Conservation (phyloP, 257 asterid species). For the Capsicum pubescens region DNA sequence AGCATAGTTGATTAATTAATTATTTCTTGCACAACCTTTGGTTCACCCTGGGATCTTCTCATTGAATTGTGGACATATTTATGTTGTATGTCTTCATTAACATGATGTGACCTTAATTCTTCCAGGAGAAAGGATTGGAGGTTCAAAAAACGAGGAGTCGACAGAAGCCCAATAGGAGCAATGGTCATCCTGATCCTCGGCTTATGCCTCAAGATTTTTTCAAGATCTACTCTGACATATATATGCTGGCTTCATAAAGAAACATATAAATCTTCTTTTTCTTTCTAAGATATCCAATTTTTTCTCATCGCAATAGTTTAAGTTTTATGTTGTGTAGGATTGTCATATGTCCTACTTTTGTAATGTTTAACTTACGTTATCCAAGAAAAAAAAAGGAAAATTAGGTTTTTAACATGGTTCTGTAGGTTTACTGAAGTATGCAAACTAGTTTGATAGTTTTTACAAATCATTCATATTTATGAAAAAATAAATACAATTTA, state of each 20-base stretch:
- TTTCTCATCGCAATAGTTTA: neutral
- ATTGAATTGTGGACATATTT: neutral
- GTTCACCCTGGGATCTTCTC: neutral
- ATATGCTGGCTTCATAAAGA: constrained; percentile 65
- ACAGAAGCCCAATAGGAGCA: constrained; percentile 56
- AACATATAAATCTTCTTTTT: constrained; percentile 50
- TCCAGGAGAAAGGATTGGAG: constrained; percentile 35
- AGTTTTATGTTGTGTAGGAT: neutral
- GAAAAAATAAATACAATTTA: too few species aligned
- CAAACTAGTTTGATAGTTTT: neutral
- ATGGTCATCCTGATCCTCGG: constrained; percentile 53
- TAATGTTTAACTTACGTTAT: neutral
- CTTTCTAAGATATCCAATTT: constrained; percentile 7
- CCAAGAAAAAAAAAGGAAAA: neutral
- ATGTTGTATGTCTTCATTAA: neutral
- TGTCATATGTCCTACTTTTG: neutral
- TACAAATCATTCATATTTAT: too few species aligned
- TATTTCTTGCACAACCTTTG: neutral
- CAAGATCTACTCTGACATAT: constrained; percentile 50
- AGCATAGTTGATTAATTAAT: neutral
- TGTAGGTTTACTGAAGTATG: neutral
- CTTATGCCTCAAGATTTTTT: constrained; percentile 67
- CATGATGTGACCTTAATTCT: too few species aligned
- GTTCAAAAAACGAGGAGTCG: constrained; percentile 55
- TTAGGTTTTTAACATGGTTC: neutral